These are phyloP conservation scores for Talaromyces rugulosus DNA, from an alignment of 2,329 filamentous ascomycete species.

Conservation along the genomic window DNA sequence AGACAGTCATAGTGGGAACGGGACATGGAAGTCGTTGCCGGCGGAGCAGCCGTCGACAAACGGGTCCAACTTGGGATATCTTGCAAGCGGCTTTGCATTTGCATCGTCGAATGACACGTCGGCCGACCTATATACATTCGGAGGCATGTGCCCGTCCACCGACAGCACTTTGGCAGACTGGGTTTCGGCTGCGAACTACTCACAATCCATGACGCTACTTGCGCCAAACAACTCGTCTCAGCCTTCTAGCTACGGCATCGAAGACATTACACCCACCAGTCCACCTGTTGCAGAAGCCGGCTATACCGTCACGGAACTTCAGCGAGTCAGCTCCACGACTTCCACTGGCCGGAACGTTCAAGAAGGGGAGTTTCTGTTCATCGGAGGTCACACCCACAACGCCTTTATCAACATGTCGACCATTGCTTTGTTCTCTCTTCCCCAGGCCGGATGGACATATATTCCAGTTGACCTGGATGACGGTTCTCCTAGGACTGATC, in stretches of 20 bases:
- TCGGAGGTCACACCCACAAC: constrained; percentile 77
- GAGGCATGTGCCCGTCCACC: constrained; percentile 75
- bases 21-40: constrained; percentile 51
- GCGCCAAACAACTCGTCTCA: constrained; percentile 22
- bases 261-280: constrained; percentile 49
- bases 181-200: constrained; percentile 70
- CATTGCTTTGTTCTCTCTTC: constrained; percentile 79
- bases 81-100: constrained; percentile 63
- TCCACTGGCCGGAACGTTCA: constrained; percentile 61
- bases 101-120: constrained; percentile 53
- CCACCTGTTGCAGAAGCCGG: constrained; percentile 78
- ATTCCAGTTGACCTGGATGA: constrained; percentile 56
- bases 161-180: constrained; percentile 50
- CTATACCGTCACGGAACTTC: constrained; percentile 73
- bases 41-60: constrained; percentile 29
- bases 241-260: constrained; percentile 38
- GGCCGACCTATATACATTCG: constrained; percentile 64
- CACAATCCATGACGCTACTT: constrained; percentile 70
- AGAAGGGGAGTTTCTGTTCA: constrained; percentile 71
- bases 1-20: constrained; percentile 43
- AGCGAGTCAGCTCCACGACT: constrained; percentile 65
- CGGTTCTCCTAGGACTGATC: constrained; percentile 48
- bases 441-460: constrained; percentile 83
- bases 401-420: constrained; percentile 96
- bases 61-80: constrained; percentile 49